A percentile compares a stretch with the other conserved stretches of the same genome.
Evolutionary conservation across 441 rosid genomes (phyloP).

Genomic region (Croton laevigatus): DNA sequence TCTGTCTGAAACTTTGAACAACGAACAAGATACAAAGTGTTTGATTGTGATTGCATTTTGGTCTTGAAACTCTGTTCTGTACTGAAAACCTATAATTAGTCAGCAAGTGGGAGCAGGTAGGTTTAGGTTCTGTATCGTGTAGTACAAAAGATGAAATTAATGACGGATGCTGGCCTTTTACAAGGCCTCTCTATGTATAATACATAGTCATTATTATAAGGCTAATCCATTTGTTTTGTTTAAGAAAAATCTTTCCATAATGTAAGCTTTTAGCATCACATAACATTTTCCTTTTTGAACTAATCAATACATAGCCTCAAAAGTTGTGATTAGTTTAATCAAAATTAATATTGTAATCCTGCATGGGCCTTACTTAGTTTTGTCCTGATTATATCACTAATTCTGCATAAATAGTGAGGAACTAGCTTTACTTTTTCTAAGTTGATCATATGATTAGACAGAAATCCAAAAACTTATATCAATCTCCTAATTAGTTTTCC

Average conservation of each 20-base stretch:
- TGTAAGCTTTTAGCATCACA: not conserved
- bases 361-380: slow-evolving; percentile 11
- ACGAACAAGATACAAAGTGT: not conserved
- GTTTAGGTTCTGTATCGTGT: slow-evolving; percentile 4
- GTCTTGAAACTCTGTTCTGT: not conserved
- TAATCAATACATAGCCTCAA: slow-evolving; percentile 18
- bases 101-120: not conserved
- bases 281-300: slow-evolving; percentile 10
- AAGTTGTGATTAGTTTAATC: slow-evolving; percentile 23
- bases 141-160: not conserved
- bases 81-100: not conserved
- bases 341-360: slow-evolving; percentile 13
- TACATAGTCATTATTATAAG: not conserved
- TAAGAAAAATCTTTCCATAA: slow-evolving; percentile 8
- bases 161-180: not conserved
- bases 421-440: slow-evolving; percentile 14
- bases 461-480: not conserved
- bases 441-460: slow-evolving; percentile 32
- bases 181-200: not conserved
- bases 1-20: not conserved
- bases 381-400: slow-evolving; percentile 23
- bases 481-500: slow-evolving; percentile 7
- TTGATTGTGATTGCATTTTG: not conserved
- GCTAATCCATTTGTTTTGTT: not conserved
- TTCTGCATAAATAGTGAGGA: not conserved